These are phyloP conservation scores for Purshia tridentata DNA, from an alignment of 306 rosid genomes.

Conservation along the genomic window DNA sequence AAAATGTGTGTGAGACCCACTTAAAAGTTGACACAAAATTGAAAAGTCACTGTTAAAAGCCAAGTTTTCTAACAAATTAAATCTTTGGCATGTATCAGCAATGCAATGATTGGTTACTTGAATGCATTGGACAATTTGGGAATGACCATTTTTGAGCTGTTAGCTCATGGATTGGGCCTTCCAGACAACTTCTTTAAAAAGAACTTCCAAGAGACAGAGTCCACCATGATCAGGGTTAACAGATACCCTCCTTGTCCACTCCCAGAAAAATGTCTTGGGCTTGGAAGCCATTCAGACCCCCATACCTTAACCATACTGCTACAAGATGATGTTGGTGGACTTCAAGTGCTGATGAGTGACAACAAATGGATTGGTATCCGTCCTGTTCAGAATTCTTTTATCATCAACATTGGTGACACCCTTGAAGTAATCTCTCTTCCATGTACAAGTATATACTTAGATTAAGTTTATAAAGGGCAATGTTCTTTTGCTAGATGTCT, in stretches of 20 bases:
- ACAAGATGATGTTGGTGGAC: constrained; percentile 18
- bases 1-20: too few species aligned
- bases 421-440: constrained; percentile 6
- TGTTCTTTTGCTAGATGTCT: not conserved
- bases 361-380: constrained; percentile 19
- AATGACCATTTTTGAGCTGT: constrained; percentile 11
- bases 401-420: constrained; percentile 17
- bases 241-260: constrained; percentile 19
- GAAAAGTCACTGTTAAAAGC: too few species aligned
- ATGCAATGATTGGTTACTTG: constrained; percentile 7
- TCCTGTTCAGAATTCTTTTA: constrained; percentile 11
- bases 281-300: constrained; percentile 24
- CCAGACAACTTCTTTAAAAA: not conserved
- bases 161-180: constrained; percentile 20
- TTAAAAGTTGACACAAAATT: too few species aligned
- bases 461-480: not conserved
- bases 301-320: constrained; percentile 17
- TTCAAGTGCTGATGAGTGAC: constrained; percentile 2
- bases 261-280: constrained; percentile 23
- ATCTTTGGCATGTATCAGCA: not conserved
- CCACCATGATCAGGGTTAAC: constrained; percentile 19
- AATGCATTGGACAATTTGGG: constrained; percentile 13
- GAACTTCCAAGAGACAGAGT: constrained; percentile 8
- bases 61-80: not conserved
- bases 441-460: not conserved